Conservation (phyloP, 192 early-diverging fungal species). For the Spinellus fusiger region DNA sequence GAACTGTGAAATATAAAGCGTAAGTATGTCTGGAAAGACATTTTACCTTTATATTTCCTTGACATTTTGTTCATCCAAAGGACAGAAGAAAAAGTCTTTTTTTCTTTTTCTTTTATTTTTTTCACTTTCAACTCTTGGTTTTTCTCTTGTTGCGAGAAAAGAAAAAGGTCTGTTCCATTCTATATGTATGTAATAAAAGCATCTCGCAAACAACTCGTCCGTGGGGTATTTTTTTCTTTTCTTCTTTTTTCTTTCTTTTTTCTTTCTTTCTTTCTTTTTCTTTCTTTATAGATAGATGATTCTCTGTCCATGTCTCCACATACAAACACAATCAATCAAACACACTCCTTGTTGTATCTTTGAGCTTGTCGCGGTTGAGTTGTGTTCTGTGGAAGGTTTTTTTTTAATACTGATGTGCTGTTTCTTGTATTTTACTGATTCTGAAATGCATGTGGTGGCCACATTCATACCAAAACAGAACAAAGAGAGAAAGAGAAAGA, state of each 20-base stretch:
- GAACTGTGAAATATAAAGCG: no score
- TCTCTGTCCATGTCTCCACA: background rate
- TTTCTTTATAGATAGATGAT: background rate
- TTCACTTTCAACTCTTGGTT: no score
- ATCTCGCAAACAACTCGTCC: background rate
- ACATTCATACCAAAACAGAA: background rate
- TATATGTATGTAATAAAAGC: background rate
- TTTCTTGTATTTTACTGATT: no score
- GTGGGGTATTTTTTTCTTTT: background rate
- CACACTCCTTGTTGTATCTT: background rate
- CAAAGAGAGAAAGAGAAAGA: background rate
- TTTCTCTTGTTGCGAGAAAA: no score
- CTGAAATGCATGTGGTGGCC: no score
- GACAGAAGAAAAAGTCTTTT: no score
- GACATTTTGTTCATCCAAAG: no score
- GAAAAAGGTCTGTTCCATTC: no score
- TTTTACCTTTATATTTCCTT: no score
- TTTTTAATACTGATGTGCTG: background rate
- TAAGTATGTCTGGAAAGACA: no score
- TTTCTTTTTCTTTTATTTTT: no score
- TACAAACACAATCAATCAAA: no score
- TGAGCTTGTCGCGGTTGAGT: background rate
- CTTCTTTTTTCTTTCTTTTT: background rate
- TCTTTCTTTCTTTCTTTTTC: background rate
- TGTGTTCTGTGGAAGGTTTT: background rate